phyloP scores from a whole-genome alignment of 73 alveolate species.

The Uronychia binucleata region DNA sequence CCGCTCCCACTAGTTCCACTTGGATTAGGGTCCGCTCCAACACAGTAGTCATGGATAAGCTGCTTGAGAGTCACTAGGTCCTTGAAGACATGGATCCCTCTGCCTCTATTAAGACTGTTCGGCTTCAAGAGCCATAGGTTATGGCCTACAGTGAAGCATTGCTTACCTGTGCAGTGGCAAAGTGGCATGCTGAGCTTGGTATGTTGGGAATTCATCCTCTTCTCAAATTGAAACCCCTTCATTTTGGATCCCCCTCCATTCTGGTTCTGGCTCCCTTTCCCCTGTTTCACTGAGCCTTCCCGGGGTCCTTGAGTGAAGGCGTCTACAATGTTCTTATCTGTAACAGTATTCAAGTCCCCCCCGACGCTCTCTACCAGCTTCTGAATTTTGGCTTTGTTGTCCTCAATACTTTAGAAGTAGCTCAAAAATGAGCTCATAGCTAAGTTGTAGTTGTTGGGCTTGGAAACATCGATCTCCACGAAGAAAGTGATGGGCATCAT shows the following conservation, averaged over 20 bases:
- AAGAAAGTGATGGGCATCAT: constrained; percentile 45
- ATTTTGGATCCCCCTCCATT: neutral
- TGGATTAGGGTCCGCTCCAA: constrained; percentile 43
- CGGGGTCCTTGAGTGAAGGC: neutral
- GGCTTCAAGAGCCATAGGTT: constrained; percentile 69
- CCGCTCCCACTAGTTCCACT: neutral
- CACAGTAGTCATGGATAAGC: constrained; percentile 56
- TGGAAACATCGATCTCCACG: constrained; percentile 36
- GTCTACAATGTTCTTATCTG: neutral
- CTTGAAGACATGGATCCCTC: constrained; percentile 74
- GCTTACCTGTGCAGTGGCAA: constrained; percentile 62
- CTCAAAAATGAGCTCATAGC: constrained; percentile 30
- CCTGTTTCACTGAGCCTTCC: neutral
- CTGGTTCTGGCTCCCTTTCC: neutral
- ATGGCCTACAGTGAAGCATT: constrained; percentile 3
- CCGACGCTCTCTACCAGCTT: neutral
- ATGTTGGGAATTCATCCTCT: neutral
- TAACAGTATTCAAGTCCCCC: neutral
- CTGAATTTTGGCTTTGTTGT: constrained; percentile 2
- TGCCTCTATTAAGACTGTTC: constrained; percentile 70
- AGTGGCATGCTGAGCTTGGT: constrained; percentile 26
- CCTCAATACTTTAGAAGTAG: constrained; percentile 25
- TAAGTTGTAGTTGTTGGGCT: constrained; percentile 6
- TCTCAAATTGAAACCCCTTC: constrained; percentile 37
- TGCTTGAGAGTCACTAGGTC: constrained; percentile 45